Conservation (phyloP, 108 stramenopile species). For the Schizochytrium sp. region DNA sequence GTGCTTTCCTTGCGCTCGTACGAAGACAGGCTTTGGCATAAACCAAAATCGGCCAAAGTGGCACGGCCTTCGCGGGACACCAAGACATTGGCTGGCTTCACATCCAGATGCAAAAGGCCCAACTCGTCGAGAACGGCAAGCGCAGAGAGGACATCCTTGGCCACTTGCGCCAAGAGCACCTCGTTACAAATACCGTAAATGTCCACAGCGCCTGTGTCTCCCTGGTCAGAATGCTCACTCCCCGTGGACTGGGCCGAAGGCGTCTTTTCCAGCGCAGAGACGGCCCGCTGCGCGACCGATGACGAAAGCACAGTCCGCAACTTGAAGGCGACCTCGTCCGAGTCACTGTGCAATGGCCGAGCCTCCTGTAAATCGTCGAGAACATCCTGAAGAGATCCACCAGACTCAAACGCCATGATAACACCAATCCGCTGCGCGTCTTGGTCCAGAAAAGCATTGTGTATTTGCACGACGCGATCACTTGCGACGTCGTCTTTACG, state of each 20-base stretch:
- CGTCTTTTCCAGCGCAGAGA: neutral
- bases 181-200: neutral
- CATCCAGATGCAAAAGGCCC: neutral
- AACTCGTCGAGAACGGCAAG: neutral
- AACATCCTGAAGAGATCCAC: neutral
- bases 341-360: neutral
- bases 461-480: neutral
- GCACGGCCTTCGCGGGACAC: neutral
- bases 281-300: neutral
- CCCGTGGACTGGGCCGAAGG: neutral
- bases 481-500: neutral
- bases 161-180: neutral
- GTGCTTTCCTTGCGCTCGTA: neutral
- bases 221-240: too few species aligned
- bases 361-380: neutral
- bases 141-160: neutral
- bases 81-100: conserved; percentile 3
- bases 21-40: neutral
- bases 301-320: neutral
- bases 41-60: neutral
- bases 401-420: neutral
- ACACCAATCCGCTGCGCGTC: neutral
- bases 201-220: neutral
- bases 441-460: neutral
- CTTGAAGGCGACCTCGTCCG: neutral